These are phyloP conservation scores for Aspergillus hiratsukae DNA, from an alignment of 2,329 filamentous ascomycete genomes.

Conservation along the genomic window DNA sequence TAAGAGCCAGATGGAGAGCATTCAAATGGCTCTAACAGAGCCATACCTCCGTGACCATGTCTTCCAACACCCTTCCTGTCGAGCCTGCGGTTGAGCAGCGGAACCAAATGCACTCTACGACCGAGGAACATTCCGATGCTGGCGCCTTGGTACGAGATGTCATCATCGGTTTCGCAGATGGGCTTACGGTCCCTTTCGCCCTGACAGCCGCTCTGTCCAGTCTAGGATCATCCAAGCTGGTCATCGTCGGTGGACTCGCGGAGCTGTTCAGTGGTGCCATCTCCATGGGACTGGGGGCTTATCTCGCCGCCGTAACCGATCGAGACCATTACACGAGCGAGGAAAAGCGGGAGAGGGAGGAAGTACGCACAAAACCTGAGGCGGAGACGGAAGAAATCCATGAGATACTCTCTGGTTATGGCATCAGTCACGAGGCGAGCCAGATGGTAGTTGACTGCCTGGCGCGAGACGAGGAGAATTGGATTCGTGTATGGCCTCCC, in stretches of 20 bases:
- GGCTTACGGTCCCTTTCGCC: slow-evolving; percentile 70
- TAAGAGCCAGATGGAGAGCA: neutral
- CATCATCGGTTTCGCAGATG: slow-evolving; percentile 69
- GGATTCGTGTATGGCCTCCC: neutral
- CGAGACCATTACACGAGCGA: slow-evolving; percentile 37
- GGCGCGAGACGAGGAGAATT: neutral
- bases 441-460: neutral
- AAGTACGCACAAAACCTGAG: slow-evolving; percentile 42
- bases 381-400: slow-evolving; percentile 27
- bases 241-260: slow-evolving; percentile 64
- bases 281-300: slow-evolving; percentile 67
- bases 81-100: neutral
- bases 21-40: neutral
- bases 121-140: neutral
- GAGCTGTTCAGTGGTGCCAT: slow-evolving; percentile 68
- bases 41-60: neutral
- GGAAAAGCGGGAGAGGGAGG: slow-evolving; percentile 43
- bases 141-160: slow-evolving; percentile 18
- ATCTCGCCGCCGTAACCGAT: slow-evolving; percentile 51
- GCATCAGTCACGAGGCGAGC: neutral
- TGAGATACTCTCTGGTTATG: neutral
- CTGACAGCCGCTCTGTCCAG: slow-evolving; percentile 61
- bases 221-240: slow-evolving; percentile 55
- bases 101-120: neutral
- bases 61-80: neutral